Base-by-base conservation (phyloP, 2,329 filamentous ascomycete genomes). In the Cercospora nicotianae region DNA sequence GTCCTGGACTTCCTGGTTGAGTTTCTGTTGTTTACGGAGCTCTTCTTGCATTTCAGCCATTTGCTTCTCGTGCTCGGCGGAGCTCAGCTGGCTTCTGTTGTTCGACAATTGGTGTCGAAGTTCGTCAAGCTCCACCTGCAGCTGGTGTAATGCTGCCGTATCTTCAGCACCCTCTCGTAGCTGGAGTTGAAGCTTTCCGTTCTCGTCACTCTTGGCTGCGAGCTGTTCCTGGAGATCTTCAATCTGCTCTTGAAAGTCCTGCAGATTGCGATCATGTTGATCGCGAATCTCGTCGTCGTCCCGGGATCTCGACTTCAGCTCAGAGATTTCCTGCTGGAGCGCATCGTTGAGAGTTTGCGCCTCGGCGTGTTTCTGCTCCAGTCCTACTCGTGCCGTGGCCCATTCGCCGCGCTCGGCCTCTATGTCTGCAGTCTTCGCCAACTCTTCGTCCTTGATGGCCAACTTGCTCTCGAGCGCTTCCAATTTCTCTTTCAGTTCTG, bases 1-100 rank as follows among this genome's bases (percentile, higher is more conserved):
- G 64, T 87, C 87, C 26, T 92, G 89, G 33, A 97, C 95, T 75
- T 97, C 91, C 69, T 96, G 91, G 0, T 93, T 96, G 2, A 95
- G 87, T 66, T 90, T 86, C 72, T 93, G 90, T 78, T 98, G 94
- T 70, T 94, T 87, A 66, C 90, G 85, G 74, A 97, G 91, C 67
- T 87, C 83, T 59, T 80, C 80, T 71, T 88, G 84, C n/a, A 87
- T 77, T 28, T 82, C 79, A 36, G 83, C 80, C 70, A 84, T 84
- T 75, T 92, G 90, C 57, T 83, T 83, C 75, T 88, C 85, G 67
- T 90, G 81, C 59, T 90, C 88, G 2, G 81, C 75, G 73, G 89
- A 84, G 42, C 77, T 81, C 4, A 60, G 55, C 23, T 60, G 36
- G 28, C 30, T 20, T 20, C 67, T 62, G n/a, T 67, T 68, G 12